Evolutionary conservation across 805 yeast genomes (phyloP), one percentile per base, ranked within the genome.

Genomic region (Candida gorgasii): DNA sequence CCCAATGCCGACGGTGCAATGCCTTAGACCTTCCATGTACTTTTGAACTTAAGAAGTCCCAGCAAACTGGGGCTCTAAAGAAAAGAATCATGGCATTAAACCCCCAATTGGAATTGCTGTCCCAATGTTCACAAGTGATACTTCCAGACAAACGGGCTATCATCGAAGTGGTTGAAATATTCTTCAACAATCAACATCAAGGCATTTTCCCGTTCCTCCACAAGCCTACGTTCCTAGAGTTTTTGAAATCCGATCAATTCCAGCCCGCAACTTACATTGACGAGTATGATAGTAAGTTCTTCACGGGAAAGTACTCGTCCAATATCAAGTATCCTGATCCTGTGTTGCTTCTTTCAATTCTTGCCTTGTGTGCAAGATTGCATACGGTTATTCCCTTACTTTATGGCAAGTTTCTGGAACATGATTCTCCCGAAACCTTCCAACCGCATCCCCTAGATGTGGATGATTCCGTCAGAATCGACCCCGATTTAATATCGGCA

Each of bases 291-390:
- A 33, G 32, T n/a, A 44, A 50, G 35, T 42, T 35, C 18, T 50
- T 49, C 13, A 43, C 43, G 15, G 53, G 44, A 12, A 40, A 42
- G 22, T 49, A 43, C 27, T 33, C 50, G 23, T 42, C 40, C 7
- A 28, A 28, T 11, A 28, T 28, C 12, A 28, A 28, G 17, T 28
- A 28, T 29, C 62, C 62, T 5, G 61, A 54, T 38, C 72, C 72
- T 2, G 46, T 66, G 12, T 49, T 65, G 7, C 40, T 67, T 8
- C 46, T 67, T n/a, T 63, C 69, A 1, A 60, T 67, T 1, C 44
- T 66, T 18, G 67, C 72, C 1, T 54, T 68, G 3, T 58, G 69
- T 44, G 55, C 69, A 1, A 51, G 72, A 37, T 52, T 64, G 16
- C 68, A 65, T 43, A 66, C 67, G 0, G 47, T 53, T 2, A 40